Evolutionary conservation across 305 asterid genomes (phyloP).

Genomic region (Rubia tinctorum): DNA sequence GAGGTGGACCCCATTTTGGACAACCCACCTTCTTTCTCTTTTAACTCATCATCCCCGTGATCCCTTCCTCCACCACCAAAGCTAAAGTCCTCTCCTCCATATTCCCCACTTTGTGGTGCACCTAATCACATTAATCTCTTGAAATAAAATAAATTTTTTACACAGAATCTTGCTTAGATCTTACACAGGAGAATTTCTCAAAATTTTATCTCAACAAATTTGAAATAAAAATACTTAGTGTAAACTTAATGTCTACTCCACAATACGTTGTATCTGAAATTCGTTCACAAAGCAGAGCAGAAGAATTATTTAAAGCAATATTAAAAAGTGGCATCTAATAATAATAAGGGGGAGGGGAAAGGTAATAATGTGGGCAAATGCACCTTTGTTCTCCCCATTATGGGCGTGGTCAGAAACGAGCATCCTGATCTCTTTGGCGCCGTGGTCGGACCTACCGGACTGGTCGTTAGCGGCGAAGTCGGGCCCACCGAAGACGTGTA

Average conservation of each 20-base stretch:
- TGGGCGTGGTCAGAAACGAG: slow-evolving; percentile 78
- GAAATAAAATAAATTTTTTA: not conserved
- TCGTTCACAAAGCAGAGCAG: no score
- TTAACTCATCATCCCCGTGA: slow-evolving; percentile 40
- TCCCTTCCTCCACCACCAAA: slow-evolving; percentile 60
- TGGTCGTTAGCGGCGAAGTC: slow-evolving; percentile 58
- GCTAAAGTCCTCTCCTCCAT: slow-evolving; percentile 57
- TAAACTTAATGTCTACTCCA: no score
- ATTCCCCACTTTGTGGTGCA: slow-evolving; percentile 53
- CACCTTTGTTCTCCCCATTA: slow-evolving; percentile 81
- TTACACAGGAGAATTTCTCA: no score
- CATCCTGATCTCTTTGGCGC: slow-evolving; percentile 89
- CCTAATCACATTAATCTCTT: slow-evolving; percentile 19
- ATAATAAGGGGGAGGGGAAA: not conserved
- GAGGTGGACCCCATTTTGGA: slow-evolving; percentile 50
- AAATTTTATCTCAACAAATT: no score
- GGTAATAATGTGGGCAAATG: not conserved
- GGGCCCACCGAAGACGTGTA: slow-evolving; percentile 73
- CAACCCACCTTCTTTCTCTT: slow-evolving; percentile 51
- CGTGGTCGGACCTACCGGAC: slow-evolving; percentile 83
- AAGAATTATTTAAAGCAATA: not conserved
- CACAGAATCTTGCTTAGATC: no score
- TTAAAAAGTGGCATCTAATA: not conserved
- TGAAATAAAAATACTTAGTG: no score
- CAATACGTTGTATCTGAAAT: no score